Evolutionary conservation across 805 yeast species (phyloP), one percentile per base, ranked within the genome.

Genomic region (Candida adriatica): DNA sequence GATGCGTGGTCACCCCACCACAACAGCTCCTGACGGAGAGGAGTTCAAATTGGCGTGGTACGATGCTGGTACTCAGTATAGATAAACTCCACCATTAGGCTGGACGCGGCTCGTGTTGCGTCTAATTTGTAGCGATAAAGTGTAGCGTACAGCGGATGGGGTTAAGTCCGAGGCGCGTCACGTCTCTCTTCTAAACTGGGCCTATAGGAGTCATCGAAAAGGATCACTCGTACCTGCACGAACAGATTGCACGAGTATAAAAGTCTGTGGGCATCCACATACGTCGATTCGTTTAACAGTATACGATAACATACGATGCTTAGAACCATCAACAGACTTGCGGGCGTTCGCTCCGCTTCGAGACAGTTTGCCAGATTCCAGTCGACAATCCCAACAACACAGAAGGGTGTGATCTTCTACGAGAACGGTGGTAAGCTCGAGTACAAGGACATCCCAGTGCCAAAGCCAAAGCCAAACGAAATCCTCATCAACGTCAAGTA

Each of bases 401-500:
- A 79, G 64, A 79, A 78, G 55, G 92, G 77, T 36, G 73, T 79
- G 26, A 65, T 78, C 51, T 79, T 79, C 59, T 78, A 78, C 57
- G 71, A 68, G 53, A 62, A 66, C 62, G 73, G 75, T 42, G 86
- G 86, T 48, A 68, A 72, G 37, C 60, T 82, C 46, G 58, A 61
- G 41, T 79, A 76, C 69, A 71, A 70, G 55, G 87, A 83, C 48
- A 73, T 83, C 41, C 81, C 88, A 33, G 90, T 84, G 35, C 94
- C 94, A 50, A 61, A 56, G 29, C 94, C 94, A 49, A 79, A 72
- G 55, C 63, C 84, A 38, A 79, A 76, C 55, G 88, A 85, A 62
- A 68, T 85, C 46, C 70, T 86, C 56, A 68, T 86, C 62, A 76
- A 86, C 59, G 77, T 86, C 60, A 76, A 75, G 64, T 85, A 78